phyloP scores from a whole-genome alignment of 192 early-diverging fungal species.

The Coemansia sp. region DNA sequence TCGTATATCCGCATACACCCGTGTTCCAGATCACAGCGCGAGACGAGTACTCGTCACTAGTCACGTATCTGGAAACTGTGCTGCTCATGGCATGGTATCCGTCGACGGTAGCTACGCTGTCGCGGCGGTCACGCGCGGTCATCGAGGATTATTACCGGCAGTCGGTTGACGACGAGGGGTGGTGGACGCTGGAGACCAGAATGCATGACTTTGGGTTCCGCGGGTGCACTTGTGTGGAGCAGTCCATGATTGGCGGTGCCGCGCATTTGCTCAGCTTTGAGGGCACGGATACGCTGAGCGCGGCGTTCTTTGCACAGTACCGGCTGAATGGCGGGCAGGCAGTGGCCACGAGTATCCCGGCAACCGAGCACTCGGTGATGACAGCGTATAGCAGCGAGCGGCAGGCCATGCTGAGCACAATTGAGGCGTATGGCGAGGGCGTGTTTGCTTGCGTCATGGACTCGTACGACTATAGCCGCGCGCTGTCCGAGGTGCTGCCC shows the following conservation, averaged over 20 bases:
- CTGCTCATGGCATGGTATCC: slow-evolving; percentile 90
- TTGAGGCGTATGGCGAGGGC: slow-evolving; percentile 71
- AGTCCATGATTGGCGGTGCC: slow-evolving; percentile 82
- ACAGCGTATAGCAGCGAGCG: slow-evolving; percentile 70
- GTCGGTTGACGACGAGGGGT: slow-evolving; percentile 65
- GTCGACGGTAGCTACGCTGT: slow-evolving; percentile 82
- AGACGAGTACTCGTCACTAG: slow-evolving; percentile 70
- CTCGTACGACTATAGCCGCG: slow-evolving; percentile 81
- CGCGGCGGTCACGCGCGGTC: slow-evolving; percentile 63
- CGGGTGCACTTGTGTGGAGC: slow-evolving; percentile 83
- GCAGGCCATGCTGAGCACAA: slow-evolving; percentile 68
- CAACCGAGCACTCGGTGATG: slow-evolving; percentile 94
- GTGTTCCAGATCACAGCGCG: slow-evolving; percentile 82
- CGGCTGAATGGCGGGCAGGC: slow-evolving; percentile 74
- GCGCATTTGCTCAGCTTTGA: slow-evolving; percentile 85
- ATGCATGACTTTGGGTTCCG: slow-evolving; percentile 96
- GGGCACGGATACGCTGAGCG: slow-evolving; percentile 80
- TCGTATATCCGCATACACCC: slow-evolving; percentile 78
- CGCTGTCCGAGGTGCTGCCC: slow-evolving; percentile 76
- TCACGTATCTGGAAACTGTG: slow-evolving; percentile 85
- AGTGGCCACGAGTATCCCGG: slow-evolving; percentile 78
- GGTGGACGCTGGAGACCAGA: slow-evolving; percentile 62
- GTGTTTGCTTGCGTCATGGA: slow-evolving; percentile 92
- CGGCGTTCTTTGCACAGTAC: slow-evolving; percentile 80
- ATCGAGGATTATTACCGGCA: slow-evolving; percentile 66